phyloP scores from a whole-genome alignment of 257 asterid genomes.

The Scutellaria minor region DNA sequence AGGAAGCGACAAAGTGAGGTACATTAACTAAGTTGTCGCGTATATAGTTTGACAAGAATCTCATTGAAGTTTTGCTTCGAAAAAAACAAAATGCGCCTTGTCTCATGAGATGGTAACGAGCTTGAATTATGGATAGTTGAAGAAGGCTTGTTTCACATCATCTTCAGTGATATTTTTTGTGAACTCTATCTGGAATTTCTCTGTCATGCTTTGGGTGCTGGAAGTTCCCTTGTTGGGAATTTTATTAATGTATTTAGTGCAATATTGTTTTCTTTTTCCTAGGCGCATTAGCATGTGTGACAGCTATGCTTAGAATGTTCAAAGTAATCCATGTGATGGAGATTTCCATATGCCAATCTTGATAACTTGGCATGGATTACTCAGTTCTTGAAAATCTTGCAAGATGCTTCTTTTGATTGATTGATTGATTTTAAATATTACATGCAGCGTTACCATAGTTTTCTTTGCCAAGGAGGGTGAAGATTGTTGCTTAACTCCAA shows the following conservation, averaged over 20 bases:
- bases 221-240: constrained; percentile 25
- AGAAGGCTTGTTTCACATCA: not conserved
- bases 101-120: not conserved
- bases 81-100: not conserved
- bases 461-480: constrained; percentile 96
- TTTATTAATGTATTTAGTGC: not conserved
- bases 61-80: not conserved
- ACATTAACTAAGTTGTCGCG: not conserved
- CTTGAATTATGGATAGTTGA: constrained; percentile 12
- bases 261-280: not conserved
- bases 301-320: not conserved
- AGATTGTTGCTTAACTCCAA: constrained; percentile 74
- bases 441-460: constrained; percentile 75
- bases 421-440: not conserved
- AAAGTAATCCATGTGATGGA: not conserved
- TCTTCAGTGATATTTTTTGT: constrained; percentile 8
- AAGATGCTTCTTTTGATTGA: not conserved
- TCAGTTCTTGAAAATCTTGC: not conserved
- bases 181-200: not conserved
- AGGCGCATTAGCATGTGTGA: not conserved
- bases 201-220: constrained; percentile 4
- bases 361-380: not conserved
- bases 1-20: not conserved
- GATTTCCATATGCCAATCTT: too few relatives aligned
- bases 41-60: not conserved